Conservation (phyloP, 2,329 filamentous ascomycete species). For the Didymella arachidicola region DNA sequence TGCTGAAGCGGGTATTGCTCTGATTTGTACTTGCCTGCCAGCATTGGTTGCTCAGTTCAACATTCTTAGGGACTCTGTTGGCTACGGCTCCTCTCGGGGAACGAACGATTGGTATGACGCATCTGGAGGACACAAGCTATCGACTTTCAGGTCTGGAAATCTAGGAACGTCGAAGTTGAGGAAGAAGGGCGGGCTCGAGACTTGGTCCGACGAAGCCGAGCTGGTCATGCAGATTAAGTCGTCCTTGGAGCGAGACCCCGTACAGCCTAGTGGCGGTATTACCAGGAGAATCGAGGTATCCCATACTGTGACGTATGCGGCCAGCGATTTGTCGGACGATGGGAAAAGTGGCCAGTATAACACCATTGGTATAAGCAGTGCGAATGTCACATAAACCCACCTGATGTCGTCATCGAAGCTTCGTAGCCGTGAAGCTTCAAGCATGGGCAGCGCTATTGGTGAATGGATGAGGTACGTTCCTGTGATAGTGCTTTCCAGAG, state of each 20-base stretch:
- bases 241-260: conserved; percentile 2
- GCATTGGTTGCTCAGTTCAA: conserved; percentile 21
- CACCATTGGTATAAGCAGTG: background rate
- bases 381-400: background rate
- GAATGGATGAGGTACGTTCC: background rate
- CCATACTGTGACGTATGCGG: conserved; percentile 12
- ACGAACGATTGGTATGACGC: conserved; percentile 1
- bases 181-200: conserved; percentile 1
- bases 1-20: conserved; percentile 24
- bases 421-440: background rate
- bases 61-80: conserved; percentile 14
- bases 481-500: background rate
- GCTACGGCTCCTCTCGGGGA: conserved; percentile 15
- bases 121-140: conserved; percentile 4
- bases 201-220: conserved; percentile 18
- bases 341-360: conserved; percentile 9
- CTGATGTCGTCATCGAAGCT: background rate
- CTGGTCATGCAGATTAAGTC: conserved; percentile 19
- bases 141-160: conserved; percentile 12
- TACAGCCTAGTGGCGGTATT: conserved; percentile 3
- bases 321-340: conserved; percentile 9
- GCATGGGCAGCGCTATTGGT: background rate
- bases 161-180: conserved; percentile 6
- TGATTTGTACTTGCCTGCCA: conserved; percentile 27
- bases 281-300: conserved; percentile 18